These are phyloP conservation scores for Hortaea werneckii DNA, from an alignment of 2,329 filamentous ascomycete species.

Conservation along the genomic window DNA sequence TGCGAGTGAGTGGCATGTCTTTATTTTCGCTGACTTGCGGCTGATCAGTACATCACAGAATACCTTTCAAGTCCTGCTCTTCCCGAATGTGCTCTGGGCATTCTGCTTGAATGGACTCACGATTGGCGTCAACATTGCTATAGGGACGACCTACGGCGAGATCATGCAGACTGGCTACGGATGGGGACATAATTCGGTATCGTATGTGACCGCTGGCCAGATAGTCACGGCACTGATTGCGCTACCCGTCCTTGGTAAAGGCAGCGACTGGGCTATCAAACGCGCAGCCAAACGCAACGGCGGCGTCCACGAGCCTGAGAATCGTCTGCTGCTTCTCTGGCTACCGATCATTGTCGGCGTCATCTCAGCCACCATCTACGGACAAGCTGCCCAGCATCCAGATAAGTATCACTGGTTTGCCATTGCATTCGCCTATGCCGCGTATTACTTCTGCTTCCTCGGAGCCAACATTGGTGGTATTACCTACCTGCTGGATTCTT, in stretches of 20 bases:
- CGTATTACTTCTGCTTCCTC: no score
- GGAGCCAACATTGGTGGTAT: no score
- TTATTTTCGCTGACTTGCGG: no score
- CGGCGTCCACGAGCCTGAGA: constrained; percentile 35
- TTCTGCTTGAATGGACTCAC: no score
- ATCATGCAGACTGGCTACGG: constrained; percentile 30
- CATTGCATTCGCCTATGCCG: no score
- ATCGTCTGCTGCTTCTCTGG: constrained; percentile 27
- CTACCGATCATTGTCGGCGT: constrained; percentile 31
- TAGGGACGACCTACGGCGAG: constrained; percentile 33
- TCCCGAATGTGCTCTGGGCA: no score
- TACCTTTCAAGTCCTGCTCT: no score
- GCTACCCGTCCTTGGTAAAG: constrained; percentile 30
- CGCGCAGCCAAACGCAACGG: constrained; percentile 27
- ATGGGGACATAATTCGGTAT: constrained; percentile 21
- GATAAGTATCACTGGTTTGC: no score
- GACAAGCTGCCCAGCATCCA: no score
- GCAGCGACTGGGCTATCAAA: constrained; percentile 29
- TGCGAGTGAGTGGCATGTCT: no score
- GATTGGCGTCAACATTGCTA: constrained; percentile 33
- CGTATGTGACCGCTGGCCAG: constrained; percentile 32
- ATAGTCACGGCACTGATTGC: constrained; percentile 30
- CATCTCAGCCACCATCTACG: constrained; percentile 29
- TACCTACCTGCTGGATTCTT: no score
- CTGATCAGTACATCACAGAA: no score